Conservation (phyloP, 805 yeast species). For the Candida silvicultrix region DNA sequence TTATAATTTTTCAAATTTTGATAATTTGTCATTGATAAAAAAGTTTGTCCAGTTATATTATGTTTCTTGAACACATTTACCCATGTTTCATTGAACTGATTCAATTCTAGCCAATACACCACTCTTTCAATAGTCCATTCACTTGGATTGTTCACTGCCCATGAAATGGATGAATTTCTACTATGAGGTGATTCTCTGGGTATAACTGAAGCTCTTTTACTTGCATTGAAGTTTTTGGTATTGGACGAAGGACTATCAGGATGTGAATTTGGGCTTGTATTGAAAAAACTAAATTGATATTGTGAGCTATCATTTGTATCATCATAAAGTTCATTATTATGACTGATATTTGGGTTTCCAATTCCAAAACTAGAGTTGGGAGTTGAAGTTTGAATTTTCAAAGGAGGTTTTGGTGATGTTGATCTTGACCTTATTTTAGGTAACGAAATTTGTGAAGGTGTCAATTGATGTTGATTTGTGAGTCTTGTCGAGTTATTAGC, state of each 20-base stretch:
- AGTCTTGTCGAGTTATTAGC: slow-evolving; percentile 5
- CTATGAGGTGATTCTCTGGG: slow-evolving; percentile 16
- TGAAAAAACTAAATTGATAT: slow-evolving; percentile 19
- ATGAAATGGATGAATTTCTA: slow-evolving; percentile 26
- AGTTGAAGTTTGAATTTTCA: slow-evolving; percentile 9
- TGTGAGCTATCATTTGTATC: slow-evolving; percentile 5
- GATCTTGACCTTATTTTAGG: slow-evolving; percentile 5
- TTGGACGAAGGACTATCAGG: slow-evolving; percentile 7
- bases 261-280: slow-evolving; percentile 12
- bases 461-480: not conserved
- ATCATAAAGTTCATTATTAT: not conserved
- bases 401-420: slow-evolving; percentile 6
- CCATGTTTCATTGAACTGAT: slow-evolving; percentile 74
- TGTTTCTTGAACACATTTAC: slow-evolving; percentile 51
- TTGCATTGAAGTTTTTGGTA: not conserved
- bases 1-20: slow-evolving; percentile 44
- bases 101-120: slow-evolving; percentile 55
- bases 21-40: slow-evolving; percentile 62
- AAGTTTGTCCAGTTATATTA: slow-evolving; percentile 54
- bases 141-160: slow-evolving; percentile 47
- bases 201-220: not conserved
- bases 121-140: slow-evolving; percentile 76
- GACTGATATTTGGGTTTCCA: not conserved
- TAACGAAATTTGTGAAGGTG: slow-evolving; percentile 16
- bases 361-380: slow-evolving; percentile 3